Percentiles rank a stretch among this genome's conserved stretches.
phyloP scores from a whole-genome alignment of 331 rosid species.

The Arachis monticola region DNA sequence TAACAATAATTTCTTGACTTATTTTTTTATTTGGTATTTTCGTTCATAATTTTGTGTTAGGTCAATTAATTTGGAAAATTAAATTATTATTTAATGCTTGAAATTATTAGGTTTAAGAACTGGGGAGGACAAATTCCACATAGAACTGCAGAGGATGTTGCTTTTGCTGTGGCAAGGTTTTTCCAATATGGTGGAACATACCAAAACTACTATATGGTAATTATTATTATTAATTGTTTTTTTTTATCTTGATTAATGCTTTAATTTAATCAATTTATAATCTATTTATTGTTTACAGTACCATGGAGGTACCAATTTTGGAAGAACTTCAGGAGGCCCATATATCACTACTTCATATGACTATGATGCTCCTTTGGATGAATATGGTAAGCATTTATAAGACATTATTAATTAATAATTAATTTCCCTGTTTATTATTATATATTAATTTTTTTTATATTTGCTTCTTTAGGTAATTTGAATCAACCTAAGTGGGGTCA shows the following conservation, averaged over 20 bases:
- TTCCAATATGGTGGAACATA: conserved; percentile 47
- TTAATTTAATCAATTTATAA: background rate
- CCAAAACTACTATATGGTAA: conserved; percentile 55
- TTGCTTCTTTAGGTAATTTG: conserved; percentile 32
- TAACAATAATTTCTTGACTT: background rate
- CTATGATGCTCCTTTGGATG: conserved; percentile 60
- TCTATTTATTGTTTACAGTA: too few species aligned
- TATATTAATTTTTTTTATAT: background rate
- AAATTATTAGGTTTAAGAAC: conserved; percentile 37
- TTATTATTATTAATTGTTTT: background rate
- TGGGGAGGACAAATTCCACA: conserved; percentile 50
- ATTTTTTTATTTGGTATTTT: background rate
- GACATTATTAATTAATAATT: too few species aligned
- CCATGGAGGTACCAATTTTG: conserved; percentile 59
- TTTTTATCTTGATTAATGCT: background rate
- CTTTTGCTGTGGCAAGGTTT: conserved; percentile 51
- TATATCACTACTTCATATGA: conserved; percentile 56
- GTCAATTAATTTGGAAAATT: background rate
- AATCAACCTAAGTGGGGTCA: conserved; percentile 63
- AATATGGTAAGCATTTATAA: conserved; percentile 41
- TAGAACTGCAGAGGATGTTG: conserved; percentile 53
- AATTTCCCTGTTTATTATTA: too few species aligned
- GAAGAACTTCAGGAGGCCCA: conserved; percentile 50
- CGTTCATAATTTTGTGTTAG: background rate
- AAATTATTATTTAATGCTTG: background rate